These are phyloP conservation scores for Meira miltonrushii DNA, from an alignment of 1,284 basidiomycete genomes.

Conservation along the genomic window DNA sequence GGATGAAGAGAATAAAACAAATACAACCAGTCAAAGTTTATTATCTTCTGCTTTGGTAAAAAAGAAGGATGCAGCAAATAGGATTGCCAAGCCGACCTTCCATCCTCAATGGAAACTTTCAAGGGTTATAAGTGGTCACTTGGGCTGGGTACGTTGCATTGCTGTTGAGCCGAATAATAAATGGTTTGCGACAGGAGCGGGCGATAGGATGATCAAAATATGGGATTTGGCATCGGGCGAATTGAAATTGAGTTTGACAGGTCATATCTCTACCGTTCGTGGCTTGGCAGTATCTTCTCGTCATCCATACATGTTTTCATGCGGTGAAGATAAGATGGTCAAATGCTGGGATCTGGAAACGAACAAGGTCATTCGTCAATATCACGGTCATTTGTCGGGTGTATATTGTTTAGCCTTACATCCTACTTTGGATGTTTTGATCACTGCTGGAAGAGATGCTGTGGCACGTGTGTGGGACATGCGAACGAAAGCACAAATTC, in stretches of 20 bases:
- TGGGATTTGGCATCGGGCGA: constrained; percentile 97
- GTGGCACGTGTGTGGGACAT: constrained; percentile 98
- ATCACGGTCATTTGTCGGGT: constrained; percentile 93
- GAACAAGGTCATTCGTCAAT: constrained; percentile 97
- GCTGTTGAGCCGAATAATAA: constrained; percentile 96
- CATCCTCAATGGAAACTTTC: constrained; percentile 91
- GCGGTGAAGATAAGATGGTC: constrained; percentile 98
- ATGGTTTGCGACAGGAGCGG: constrained; percentile 97
- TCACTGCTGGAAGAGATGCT: constrained; percentile 90
- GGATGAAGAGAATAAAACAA: constrained; percentile 23
- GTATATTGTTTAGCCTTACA: constrained; percentile 76
- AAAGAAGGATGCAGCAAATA: constrained; percentile 56
- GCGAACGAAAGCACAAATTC: constrained; percentile 92
- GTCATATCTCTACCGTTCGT: constrained; percentile 93
- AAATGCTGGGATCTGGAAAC: constrained; percentile 99
- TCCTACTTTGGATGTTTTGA: constrained; percentile 89
- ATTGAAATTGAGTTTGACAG: constrained; percentile 88
- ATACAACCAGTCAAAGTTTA: constrained; percentile 12
- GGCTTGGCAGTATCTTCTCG: constrained; percentile 84
- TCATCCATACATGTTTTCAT: constrained; percentile 95
- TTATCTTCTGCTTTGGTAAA: constrained; percentile 43
- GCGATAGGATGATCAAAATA: constrained; percentile 98
- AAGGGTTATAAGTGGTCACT: constrained; percentile 92
- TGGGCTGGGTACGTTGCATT: constrained; percentile 95
- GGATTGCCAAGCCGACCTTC: constrained; percentile 84